Evolutionary conservation across 163 green algal genomes (phyloP).

Genomic region (Scenedesmus sp.): DNA sequence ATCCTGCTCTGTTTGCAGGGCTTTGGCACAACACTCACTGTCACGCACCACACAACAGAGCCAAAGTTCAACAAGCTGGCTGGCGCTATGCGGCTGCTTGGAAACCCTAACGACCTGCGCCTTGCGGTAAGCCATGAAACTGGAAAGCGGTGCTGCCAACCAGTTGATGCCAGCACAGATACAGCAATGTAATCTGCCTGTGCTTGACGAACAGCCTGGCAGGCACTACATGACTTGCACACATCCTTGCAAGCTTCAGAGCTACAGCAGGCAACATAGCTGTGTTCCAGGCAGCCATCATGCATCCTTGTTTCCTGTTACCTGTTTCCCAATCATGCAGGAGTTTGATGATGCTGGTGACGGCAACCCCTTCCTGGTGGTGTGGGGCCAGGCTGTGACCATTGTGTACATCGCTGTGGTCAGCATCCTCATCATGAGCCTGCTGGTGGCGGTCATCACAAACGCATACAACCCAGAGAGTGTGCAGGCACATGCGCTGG

Average conservation of each 20-base stretch:
- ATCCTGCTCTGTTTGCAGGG: not conserved
- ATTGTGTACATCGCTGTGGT: slow-evolving; percentile 8
- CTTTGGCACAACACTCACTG: not conserved
- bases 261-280: no score
- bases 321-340: not conserved
- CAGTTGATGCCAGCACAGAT: no score
- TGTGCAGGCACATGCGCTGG: not conserved
- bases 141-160: not conserved
- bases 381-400: not conserved
- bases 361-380: not conserved
- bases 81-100: not conserved
- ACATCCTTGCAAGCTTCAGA: no score
- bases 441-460: slow-evolving; percentile 24
- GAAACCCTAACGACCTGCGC: not conserved
- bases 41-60: not conserved
- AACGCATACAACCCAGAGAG: slow-evolving; percentile 2
- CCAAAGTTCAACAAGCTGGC: not conserved
- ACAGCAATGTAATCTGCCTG: no score
- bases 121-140: not conserved
- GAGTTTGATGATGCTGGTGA: not conserved
- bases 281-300: no score
- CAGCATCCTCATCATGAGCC: slow-evolving; percentile 28
- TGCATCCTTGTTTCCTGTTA: no score
- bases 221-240: no score
- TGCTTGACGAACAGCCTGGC: no score